Evolutionary conservation across 129 eudicot genomes (phyloP), one percentile per base, ranked within the genome.

Genomic region (Flaveria trinervia): DNA sequence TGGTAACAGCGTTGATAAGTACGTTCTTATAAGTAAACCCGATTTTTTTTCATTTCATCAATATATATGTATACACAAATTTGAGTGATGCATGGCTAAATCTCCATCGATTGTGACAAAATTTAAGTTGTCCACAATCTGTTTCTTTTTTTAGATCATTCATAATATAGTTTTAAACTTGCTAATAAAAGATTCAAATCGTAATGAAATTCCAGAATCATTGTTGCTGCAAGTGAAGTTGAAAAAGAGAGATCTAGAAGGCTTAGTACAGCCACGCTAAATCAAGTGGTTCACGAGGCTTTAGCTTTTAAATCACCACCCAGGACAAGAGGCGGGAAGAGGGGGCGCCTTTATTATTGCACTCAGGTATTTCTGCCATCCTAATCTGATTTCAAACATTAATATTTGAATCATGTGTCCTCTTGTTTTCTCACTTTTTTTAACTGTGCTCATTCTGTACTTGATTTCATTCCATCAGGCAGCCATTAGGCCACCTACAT

Each of bases 271-370:
- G 93, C 96, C 65, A 89, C 81, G 17, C 26, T 94, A 70, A 94
- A 94, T 88, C 99, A 95, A 86, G 96, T 95, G 28, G 89, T 89
- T 49, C 82, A 82, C 45, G 99, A 95, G 77, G 97, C 97, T 50
- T 89, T 95, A 79, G 97, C 99, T 56, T 91, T 95, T 74, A 95
- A 95, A 81, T 77, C 99, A 61, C 99, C 99, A 65, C 97, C 99
- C 64, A 88, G 96, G 86, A 95, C 97, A 28, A 82, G 99, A 82
- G 97, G 96, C 36, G 99, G 97, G 33, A 91, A 88, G 82, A 89
- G 99, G 85, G 99, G 99, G 30, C 96, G 96, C 65, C 77, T 95
- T 51, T 95, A 71, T 79, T 94, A 91, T 81, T 89, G 96, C 81
- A 94, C 99, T 14, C 99, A 95, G 99, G 99, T 95, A 89, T 64